phyloP scores from a whole-genome alignment of 2,329 filamentous ascomycete species.

The Chalaropsis thielavioides region DNA sequence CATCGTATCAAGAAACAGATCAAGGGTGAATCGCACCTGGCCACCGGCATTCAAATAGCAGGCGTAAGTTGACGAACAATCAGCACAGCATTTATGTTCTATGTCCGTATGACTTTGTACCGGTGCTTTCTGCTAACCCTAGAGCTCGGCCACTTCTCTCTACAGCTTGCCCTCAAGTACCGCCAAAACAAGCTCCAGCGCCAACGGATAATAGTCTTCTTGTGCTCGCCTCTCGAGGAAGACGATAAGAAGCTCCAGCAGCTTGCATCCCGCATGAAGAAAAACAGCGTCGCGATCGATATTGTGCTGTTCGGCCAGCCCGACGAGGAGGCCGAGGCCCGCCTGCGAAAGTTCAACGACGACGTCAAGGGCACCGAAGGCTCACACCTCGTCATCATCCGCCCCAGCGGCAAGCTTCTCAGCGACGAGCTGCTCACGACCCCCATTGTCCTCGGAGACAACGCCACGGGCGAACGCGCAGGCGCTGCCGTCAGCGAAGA shows the following conservation, averaged over 20 bases:
- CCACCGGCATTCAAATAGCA: slow-evolving; percentile 89
- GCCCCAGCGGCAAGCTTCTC: slow-evolving; percentile 78
- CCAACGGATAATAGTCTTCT: slow-evolving; percentile 92
- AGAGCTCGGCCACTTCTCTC: slow-evolving; percentile 11
- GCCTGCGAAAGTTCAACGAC: slow-evolving; percentile 86
- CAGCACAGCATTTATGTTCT: background rate
- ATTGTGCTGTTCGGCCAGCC: slow-evolving; percentile 91
- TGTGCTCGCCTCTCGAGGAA: slow-evolving; percentile 83
- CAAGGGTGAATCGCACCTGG: slow-evolving; percentile 71
- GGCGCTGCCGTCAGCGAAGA: slow-evolving; percentile 43
- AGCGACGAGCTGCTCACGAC: slow-evolving; percentile 84
- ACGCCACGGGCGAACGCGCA: slow-evolving; percentile 36
- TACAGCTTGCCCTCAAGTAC: slow-evolving; percentile 86
- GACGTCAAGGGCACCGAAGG: slow-evolving; percentile 83
- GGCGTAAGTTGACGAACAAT: slow-evolving; percentile 45
- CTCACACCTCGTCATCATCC: slow-evolving; percentile 80
- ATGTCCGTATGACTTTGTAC: slow-evolving; percentile 7
- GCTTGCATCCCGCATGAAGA: slow-evolving; percentile 97
- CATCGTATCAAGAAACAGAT: slow-evolving; percentile 86
- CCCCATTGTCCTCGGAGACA: slow-evolving; percentile 76
- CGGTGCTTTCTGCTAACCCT: slow-evolving; percentile 19
- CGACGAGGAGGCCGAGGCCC: slow-evolving; percentile 78
- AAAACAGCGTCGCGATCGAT: slow-evolving; percentile 85
- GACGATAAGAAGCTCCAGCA: slow-evolving; percentile 77
- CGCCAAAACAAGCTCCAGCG: slow-evolving; percentile 94